Percentiles rank a stretch among this genome's conserved stretches.
These are phyloP conservation scores for Carex cristatella DNA, from an alignment of 176 grass and related monocot genomes.

Conservation along the genomic window DNA sequence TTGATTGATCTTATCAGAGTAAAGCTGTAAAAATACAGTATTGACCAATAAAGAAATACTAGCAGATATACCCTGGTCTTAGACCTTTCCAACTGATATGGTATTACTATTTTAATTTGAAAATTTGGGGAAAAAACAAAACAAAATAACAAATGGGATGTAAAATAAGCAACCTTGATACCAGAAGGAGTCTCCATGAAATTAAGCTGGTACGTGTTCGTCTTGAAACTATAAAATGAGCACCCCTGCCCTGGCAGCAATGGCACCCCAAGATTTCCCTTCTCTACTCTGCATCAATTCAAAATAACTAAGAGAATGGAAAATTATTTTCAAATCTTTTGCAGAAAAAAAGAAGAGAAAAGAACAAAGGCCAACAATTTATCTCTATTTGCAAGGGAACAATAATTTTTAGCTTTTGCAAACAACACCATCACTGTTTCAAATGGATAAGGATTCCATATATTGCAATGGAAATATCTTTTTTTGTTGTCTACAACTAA, in stretches of 20 bases:
- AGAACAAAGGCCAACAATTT: neutral
- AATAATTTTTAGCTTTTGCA: neutral
- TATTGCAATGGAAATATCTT: neutral
- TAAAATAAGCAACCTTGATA: slow-evolving; percentile 53
- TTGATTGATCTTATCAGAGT: neutral
- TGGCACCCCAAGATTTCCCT: slow-evolving; percentile 75
- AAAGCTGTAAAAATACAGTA: neutral
- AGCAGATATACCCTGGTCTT: neutral
- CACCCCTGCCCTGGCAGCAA: slow-evolving; percentile 75
- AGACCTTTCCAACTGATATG: neutral
- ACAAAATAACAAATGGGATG: neutral
- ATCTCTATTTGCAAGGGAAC: neutral
- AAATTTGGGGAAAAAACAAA: neutral
- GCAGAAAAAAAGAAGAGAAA: neutral
- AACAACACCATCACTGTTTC: neutral
- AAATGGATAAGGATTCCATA: neutral
- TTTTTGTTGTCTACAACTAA: neutral
- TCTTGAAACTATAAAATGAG: slow-evolving; percentile 83
- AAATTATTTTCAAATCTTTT: neutral
- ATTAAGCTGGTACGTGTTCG: slow-evolving; percentile 79
- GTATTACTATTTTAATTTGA: neutral
- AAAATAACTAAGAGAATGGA: neutral
- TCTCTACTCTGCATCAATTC: slow-evolving; percentile 48
- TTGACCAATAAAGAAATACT: neutral
- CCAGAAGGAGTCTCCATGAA: slow-evolving; percentile 93